Base-by-base conservation (phyloP, 1,284 basidiomycete genomes). In the Pseudozyma tsukubaensis region DNA sequence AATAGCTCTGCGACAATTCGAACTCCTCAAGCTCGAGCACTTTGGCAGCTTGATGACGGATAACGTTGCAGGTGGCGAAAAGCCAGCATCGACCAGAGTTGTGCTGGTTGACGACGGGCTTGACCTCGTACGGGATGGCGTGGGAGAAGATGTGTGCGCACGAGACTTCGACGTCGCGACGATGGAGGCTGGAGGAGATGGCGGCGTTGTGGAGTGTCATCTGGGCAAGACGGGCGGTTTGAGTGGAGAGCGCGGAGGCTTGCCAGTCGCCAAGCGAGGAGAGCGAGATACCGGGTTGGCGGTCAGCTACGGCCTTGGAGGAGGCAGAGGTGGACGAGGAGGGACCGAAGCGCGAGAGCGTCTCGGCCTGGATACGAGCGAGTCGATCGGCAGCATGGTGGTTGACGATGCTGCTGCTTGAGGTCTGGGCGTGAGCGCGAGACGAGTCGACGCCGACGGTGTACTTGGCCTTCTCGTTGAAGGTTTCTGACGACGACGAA, bases 81-180 rank as follows among this genome's bases (percentile, higher is more conserved):
- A 77, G 52, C 80, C 78, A 67, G 59, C 67, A 68, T 1, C 79
- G 64, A 13, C 79, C 79, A 0, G 66, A 71, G 54, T 87, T 89
- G 86, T 90, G 92, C 88, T 97, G 95, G 86, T 93, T 91, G 36
- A 93, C 94, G 60, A 96, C 87, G 1, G 93, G 93, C 21, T 68
- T 74, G 45, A 77, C 75, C 86, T 92, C 91, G 87, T 91, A 90
- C 54, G 92, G 91, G 49, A 96, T 84, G 73, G 90, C 87, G 76
- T 90, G 87, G 85, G 94, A 95, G 88, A 95, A 97, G 71, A 96
- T 88, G 84, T 95, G 92, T 45, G 88, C 86, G 81, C 93, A 91
- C 11, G 88, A 86, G 57, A 93, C 88, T 42, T 77, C 78, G 0
- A 92, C 89, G 11, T 88, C 78, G 55, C 93, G 91, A 39, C 89